Evolutionary conservation across 139 green algal genomes (phyloP).

Genomic region (Volvox africanus): DNA sequence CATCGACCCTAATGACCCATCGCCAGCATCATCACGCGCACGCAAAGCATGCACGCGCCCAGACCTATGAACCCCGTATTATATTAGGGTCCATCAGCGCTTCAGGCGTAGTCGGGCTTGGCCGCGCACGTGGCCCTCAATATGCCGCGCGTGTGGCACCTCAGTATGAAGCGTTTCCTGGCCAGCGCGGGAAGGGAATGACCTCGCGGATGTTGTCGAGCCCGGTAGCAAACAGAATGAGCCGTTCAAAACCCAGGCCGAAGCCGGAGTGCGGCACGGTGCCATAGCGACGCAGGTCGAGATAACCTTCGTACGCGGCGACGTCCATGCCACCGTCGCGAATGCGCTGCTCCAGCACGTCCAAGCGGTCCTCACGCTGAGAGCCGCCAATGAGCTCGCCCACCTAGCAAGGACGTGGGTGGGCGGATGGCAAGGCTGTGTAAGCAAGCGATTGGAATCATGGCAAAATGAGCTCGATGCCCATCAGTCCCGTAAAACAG

Average conservation of each 20-base stretch:
- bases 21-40: too few relatives aligned
- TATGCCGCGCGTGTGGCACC: too few relatives aligned
- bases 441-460: too few relatives aligned
- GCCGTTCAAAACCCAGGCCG: constrained; percentile 97
- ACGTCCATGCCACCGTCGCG: constrained; percentile 80
- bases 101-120: too few relatives aligned
- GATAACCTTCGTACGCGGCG: constrained; percentile 91
- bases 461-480: too few relatives aligned
- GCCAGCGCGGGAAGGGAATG: constrained; percentile 98
- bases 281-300: constrained; percentile 96
- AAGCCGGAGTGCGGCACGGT: constrained; percentile 96
- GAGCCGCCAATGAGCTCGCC: constrained; percentile 94
- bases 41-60: too few relatives aligned
- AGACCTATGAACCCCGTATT: too few relatives aligned
- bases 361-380: constrained; percentile 89
- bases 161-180: constrained; percentile 88
- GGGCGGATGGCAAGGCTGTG: too few relatives aligned
- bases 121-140: too few relatives aligned
- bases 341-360: constrained; percentile 81
- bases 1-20: too few relatives aligned
- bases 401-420: constrained; percentile 51
- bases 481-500: too few relatives aligned
- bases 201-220: constrained; percentile 99
- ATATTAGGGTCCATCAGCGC: too few relatives aligned
- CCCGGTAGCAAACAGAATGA: constrained; percentile 98